These are phyloP conservation scores for Fusarium neocosmosporiellum DNA, from an alignment of 2,329 filamentous ascomycete genomes.

Conservation along the genomic window DNA sequence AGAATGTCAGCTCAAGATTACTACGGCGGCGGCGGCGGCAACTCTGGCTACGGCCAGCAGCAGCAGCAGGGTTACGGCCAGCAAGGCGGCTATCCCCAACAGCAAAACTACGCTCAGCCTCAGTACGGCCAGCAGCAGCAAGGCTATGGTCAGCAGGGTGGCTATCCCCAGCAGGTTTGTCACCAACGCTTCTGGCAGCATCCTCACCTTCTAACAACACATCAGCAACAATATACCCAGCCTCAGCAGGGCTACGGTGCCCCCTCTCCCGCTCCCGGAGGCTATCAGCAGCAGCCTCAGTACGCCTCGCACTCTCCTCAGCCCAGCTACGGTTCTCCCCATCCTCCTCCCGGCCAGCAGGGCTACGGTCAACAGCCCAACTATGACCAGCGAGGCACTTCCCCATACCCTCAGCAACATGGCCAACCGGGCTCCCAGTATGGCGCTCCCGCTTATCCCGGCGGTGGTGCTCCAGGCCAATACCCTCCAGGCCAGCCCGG, in stretches of 20 bases:
- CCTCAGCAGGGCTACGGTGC: conserved; percentile 28
- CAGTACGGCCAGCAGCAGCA: conserved; percentile 35
- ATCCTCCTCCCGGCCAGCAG: conserved; percentile 41
- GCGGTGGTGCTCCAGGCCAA: conserved; percentile 38
- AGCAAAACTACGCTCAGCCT: conserved; percentile 30
- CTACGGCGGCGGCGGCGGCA: conserved; percentile 48
- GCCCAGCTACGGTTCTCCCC: conserved; percentile 36
- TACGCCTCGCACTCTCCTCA: conserved; percentile 41
- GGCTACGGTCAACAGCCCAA: conserved; percentile 34
- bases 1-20: conserved; percentile 52
- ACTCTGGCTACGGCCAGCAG: conserved; percentile 38
- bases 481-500: conserved; percentile 43
- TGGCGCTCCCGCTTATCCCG: conserved; percentile 40
- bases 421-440: conserved; percentile 30
- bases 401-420: conserved; percentile 38
- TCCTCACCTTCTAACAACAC: not conserved
- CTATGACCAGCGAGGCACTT: conserved; percentile 34
- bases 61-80: conserved; percentile 32
- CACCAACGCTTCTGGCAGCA: not conserved
- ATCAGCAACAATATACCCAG: conserved; percentile 40
- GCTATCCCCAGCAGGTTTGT: conserved; percentile 44
- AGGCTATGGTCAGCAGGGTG: conserved; percentile 27
- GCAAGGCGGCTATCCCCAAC: conserved; percentile 38
- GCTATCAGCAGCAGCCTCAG: conserved; percentile 36
- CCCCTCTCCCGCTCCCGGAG: conserved; percentile 23